Evolutionary conservation across 2,329 filamentous ascomycete species (phyloP), one percentile per base, ranked within the genome.

Genomic region (Exophiala alcalophila): DNA sequence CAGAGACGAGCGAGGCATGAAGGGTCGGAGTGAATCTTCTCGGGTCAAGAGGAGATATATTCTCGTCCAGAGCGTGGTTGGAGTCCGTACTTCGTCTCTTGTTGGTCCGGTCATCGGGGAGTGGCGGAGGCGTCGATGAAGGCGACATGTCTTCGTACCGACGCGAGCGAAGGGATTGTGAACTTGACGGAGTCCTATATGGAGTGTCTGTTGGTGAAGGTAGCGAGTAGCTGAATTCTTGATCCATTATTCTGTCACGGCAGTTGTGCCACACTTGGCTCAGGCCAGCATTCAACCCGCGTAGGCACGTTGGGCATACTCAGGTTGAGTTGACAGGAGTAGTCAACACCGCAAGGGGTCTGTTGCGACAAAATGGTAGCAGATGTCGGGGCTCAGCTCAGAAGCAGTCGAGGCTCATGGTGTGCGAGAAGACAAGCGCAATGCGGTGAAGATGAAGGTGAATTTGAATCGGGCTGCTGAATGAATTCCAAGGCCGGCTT

Each of bases 11-110:
- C 35, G 87, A 96, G 6, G 92, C 92, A 63, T 97, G 92, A 8
- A 98, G 70, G 0, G 90, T 97, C 1, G 92, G 92, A 0, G 92
- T 98, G 60, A 98, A 96, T 25, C 92, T 80, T 41, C 91, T 81
- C 3, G 92, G 89, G 60, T 98, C 92, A 20, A 96, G 72, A 15
- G 88, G 81, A 2, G 78, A 80, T 23, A 89, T 80, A 30, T 70
- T 78, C 50, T 91, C 84, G 53, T 91, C 62, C 16, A 64, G 59
- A n/a, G 57, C 50, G 29, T 58, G 42, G 43, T 65, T 60, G 15
- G 64, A 53, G 40, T 55, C 55, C 53, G 66, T 60, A 42, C 59
- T 59, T 55, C 62, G 53, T 49, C 67, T 65, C 28, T 62, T 61
- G 12, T 61, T 60, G 31, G 62, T 64, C 39, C 61, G 60, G 25